Evolutionary conservation across 1,139 yeast species (phyloP).

Genomic region (Trichomonascaceae sp.): DNA sequence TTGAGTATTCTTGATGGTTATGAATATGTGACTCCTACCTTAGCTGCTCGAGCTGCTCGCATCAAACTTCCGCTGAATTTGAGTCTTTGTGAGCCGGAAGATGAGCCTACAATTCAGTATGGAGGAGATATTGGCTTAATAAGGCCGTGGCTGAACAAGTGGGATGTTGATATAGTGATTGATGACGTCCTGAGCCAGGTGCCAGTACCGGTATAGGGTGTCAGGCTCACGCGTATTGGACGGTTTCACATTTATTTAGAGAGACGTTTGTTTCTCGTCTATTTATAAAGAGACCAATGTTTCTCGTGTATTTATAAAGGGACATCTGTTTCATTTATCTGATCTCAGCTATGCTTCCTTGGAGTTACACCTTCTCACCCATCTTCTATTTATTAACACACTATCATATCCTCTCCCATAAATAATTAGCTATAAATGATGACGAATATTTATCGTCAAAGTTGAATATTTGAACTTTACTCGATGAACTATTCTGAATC

Average conservation of each 20-base stretch:
- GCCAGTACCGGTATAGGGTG: conserved; percentile 39
- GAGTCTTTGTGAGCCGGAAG: conserved; percentile 34
- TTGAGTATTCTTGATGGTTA: conserved; percentile 39
- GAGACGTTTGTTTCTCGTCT: too few species aligned
- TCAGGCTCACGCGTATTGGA: too few species aligned
- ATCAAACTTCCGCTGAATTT: conserved; percentile 44
- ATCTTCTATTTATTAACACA: too few species aligned
- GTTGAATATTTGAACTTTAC: conserved; percentile 46
- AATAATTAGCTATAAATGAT: conserved; percentile 58
- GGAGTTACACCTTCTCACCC: too few species aligned
- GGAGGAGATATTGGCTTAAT: conserved; percentile 46
- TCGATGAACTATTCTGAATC: conserved; percentile 45
- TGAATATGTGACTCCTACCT: conserved; percentile 44
- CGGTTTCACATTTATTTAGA: too few species aligned
- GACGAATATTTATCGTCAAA: conserved; percentile 55
- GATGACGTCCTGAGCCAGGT: conserved; percentile 45
- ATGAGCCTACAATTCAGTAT: conserved; percentile 47
- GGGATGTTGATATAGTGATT: conserved; percentile 43
- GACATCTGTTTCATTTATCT: too few species aligned
- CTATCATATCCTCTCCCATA: conserved; percentile 56
- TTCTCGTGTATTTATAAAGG: too few species aligned
- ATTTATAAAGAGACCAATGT: too few species aligned
- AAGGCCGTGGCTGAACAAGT: conserved; percentile 36
- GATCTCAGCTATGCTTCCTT: too few species aligned
- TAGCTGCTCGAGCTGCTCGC: conserved; percentile 44